Conservation (phyloP, 441 rosid species). For the Aquilaria agallochum region DNA sequence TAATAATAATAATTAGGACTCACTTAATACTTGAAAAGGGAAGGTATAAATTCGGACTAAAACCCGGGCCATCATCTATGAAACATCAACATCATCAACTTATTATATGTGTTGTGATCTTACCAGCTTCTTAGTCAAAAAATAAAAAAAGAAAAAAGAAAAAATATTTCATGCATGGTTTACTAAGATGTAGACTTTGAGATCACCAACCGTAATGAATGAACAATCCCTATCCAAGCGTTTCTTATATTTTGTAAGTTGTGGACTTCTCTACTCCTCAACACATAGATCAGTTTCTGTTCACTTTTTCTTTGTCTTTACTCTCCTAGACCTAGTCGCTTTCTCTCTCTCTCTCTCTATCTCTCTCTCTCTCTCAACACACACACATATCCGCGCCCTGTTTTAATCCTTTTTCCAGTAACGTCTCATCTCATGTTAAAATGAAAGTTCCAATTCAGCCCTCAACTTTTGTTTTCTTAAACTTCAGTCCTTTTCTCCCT, state of each 20-base stretch:
- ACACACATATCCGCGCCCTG: constrained; percentile 8
- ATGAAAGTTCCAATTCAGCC: not conserved
- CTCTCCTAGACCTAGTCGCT: not conserved
- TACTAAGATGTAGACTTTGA: too few species aligned
- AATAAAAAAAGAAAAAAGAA: too few species aligned
- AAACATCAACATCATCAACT: too few species aligned
- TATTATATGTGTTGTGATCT: too few species aligned
- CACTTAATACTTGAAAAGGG: too few species aligned
- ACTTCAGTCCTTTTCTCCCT: constrained; percentile 24
- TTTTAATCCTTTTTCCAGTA: constrained; percentile 6
- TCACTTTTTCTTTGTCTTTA: constrained; percentile 19
- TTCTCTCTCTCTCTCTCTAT: constrained; percentile 15
- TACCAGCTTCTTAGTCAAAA: too few species aligned
- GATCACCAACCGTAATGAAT: not conserved
- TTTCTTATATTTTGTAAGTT: constrained; percentile 24
- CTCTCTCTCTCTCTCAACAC: constrained; percentile 5
- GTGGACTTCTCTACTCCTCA: constrained; percentile 26
- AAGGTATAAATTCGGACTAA: too few species aligned
- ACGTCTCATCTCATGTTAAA: constrained; percentile 5
- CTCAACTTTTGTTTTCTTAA: not conserved
- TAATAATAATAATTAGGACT: too few species aligned
- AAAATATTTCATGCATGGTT: too few species aligned
- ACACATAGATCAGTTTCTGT: constrained; percentile 25
- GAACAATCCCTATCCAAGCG: constrained; percentile 17
- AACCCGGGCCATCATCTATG: too few species aligned